Evolutionary conservation across 2,329 filamentous ascomycete species (phyloP), one percentile per base, ranked within the genome.

Genomic region (Polytolypa hystricis): DNA sequence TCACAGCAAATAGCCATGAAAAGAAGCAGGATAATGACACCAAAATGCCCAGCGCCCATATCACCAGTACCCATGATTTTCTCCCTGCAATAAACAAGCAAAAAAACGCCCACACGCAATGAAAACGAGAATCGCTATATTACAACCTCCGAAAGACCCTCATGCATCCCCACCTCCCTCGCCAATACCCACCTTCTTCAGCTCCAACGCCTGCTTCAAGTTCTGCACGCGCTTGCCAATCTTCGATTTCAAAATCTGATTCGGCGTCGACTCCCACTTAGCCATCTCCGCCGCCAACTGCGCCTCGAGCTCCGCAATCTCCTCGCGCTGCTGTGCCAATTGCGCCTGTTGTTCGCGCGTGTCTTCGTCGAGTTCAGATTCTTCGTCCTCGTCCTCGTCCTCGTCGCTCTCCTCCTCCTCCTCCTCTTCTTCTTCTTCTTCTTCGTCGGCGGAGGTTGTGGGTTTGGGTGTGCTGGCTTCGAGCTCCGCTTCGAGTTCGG

Each of bases 181-280:
- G 19, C 60, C 60, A 37, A 61, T 51, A 3, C 58, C 60, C 11
- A 61, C 57, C 43, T 61, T 66, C 49, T 65, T 66, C 34, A 63
- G 45, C 16, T 57, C 55, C 30, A 66, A 42, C 38, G 64, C 64
- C 44, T 59, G 58, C 47, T 63, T 62, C 19, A 66, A 45, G 34
- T 59, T 51, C 27, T 65, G 60, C 25, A 64, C 61, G 10, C 64
- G 60, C 41, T 58, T 57, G 18, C 58, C 58, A 44, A 66, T 56
- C 49, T 67, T 67, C 36, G 49, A 50, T 41, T 58, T 60, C 35
- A 64, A 39, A 41, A 64, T 64, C 4, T 50, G 46, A 33, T 65
- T 65, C 35, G 49, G 46, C 41, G 60, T 55, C 27, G 50, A 51
- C 46, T 65, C 59, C 55, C 59, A 64, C 29, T 56, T 54, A 19